phyloP scores from a whole-genome alignment of 108 stramenopile species.

The Discostella pseudostelligera region DNA sequence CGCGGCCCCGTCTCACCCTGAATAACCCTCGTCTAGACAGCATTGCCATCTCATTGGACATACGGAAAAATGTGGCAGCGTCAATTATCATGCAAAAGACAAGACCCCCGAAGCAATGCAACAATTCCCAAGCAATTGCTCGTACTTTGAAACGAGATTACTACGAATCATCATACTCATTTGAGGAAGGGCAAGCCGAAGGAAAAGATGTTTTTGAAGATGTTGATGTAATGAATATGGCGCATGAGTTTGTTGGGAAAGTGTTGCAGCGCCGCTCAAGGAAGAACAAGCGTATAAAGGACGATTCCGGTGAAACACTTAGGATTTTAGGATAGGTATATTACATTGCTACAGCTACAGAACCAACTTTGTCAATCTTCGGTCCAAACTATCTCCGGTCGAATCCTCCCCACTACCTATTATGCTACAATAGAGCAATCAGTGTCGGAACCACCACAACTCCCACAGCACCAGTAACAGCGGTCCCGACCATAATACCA shows the following conservation, averaged over 20 bases:
- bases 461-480: slow-evolving; percentile 60
- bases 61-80: background rate
- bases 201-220: slow-evolving; percentile 8
- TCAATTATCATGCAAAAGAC: background rate
- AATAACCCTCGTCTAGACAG: background rate
- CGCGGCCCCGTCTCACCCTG: background rate
- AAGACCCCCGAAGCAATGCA: background rate
- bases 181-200: background rate
- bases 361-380: too few relatives aligned
- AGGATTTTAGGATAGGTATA: too few relatives aligned
- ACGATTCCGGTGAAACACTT: too few relatives aligned
- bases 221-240: background rate
- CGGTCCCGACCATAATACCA: slow-evolving; percentile 64
- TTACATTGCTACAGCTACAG: too few relatives aligned
- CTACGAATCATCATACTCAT: slow-evolving; percentile 1
- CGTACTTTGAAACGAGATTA: background rate
- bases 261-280: background rate
- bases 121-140: background rate
- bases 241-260: background rate
- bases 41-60: background rate
- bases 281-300: background rate
- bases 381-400: background rate
- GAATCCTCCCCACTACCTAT: background rate
- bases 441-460: slow-evolving; percentile 60
- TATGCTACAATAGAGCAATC: slow-evolving; percentile 49